Base-by-base conservation (phyloP, 2,329 filamentous ascomycete genomes). In the Thermothelomyces thermophilus region DNA sequence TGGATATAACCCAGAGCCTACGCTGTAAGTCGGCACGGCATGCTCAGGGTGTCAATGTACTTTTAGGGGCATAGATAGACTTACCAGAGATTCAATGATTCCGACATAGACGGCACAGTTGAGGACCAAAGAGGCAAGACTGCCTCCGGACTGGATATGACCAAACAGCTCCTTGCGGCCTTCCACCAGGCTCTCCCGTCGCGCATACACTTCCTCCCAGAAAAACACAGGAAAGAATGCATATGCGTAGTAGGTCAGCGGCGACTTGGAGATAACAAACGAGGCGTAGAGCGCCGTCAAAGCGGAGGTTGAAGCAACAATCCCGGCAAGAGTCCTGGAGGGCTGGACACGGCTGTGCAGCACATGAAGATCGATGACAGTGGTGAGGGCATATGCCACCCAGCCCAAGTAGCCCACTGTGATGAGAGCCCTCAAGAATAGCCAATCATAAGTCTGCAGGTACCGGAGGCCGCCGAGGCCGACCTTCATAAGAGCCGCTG, bases 391-490 rank as follows among this genome's bases (percentile, higher is more conserved):
- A 67, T 90, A 98, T 1, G 86, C 85, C 63, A 97, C 94, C 91
- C 91, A 98, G 17, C 93, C 93, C 7, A 97, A 71, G 62, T 97
- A 98, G 16, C 93, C 93, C 11, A 86, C 65, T 2, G 93, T 96
- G 52, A 98, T 86, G 43, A 98, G 75, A 2, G 88, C 86, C 53
- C 93, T 79, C 31, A 98, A 72, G 69, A 98, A 98, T 2, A 98
- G 75, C 93, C 93, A 98, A 70, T 98, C 93, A 62, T 98, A 98
- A 0, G 90, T 98, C 68, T 98, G 93, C 22, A 98, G 76, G 65
- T 98, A 98, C 44, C 93, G 81, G 53, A 98, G 72, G 7, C 93
- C 93, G 54, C 89, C 79, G 1, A 98, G 75, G 1, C 82, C 85
- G 44, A 87, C 70, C 52, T 85, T 78, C 53, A 97, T 86, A 13